Base-by-base conservation (phyloP, 768 basidiomycete species). In the Kwoniella dejecticola region DNA sequence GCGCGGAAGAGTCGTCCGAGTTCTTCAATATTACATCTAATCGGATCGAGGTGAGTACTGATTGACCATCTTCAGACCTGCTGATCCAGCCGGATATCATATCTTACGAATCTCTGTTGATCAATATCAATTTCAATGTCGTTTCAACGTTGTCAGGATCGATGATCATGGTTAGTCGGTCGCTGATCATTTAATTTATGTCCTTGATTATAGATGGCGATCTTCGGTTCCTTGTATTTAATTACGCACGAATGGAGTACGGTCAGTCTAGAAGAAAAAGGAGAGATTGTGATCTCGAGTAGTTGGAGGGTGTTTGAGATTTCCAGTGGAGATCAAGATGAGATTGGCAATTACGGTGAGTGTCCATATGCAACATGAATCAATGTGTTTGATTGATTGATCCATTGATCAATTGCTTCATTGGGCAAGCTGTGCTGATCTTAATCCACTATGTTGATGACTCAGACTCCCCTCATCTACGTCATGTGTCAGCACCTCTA, bases 21-120 rank as follows among this genome's bases (percentile, higher is more conserved):
- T 75, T 75, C 52, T 75, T 75, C 68, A 75, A 71, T 45, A 42
- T 75, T 50, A 75, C 73, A 23, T 68, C 62, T 0, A 75, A 75
- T 36, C 38, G 57, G 4, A 56, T 75, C 60, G 73, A 75, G 62
- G 72, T 71, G 36, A 52, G 72, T 59, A 8, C 17, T 42, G 7
- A 6, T 42, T 42, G 7, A 8, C 17, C 10, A 42, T 12, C 17
- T 42, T 12, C 19, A 42, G 19, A 42, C 6, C 17, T n/a, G 19
- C 6, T 8, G 19, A 19, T 42, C n/a, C n/a, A n/a, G n/a, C n/a
- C n/a, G n/a, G n/a, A n/a, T n/a, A n/a, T n/a, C n/a, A n/a, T n/a
- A n/a, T n/a, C n/a, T n/a, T n/a, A n/a, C n/a, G n/a, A n/a, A n/a
- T n/a, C n/a, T n/a, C n/a, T n/a, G n/a, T n/a, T n/a, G n/a, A n/a